Conservation (phyloP, 75 land plant species). For the Pinus albicaulis region DNA sequence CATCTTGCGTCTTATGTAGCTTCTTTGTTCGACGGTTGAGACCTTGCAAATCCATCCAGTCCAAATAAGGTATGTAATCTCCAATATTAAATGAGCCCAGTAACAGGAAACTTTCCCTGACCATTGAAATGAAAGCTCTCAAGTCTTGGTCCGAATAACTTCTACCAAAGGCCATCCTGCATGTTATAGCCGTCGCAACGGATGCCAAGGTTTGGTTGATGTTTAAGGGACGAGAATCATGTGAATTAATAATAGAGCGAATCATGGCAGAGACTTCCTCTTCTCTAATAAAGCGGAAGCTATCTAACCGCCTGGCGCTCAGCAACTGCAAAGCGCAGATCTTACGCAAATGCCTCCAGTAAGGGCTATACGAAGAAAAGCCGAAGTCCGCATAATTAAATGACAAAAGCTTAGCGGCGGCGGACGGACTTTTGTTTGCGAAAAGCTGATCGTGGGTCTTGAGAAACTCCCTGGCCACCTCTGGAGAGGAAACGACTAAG, state of each 20-base stretch:
- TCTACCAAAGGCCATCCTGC: neutral
- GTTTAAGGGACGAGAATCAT: neutral
- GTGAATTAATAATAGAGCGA: neutral
- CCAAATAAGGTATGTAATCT: neutral
- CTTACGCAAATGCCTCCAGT: neutral
- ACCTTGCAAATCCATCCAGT: neutral
- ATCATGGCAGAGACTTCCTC: neutral
- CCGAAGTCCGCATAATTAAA: neutral
- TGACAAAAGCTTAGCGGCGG: neutral
- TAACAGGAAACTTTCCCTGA: neutral
- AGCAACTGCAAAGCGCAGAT: neutral
- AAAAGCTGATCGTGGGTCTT: conserved; percentile 12
- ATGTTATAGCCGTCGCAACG: neutral
- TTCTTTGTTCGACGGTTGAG: neutral
- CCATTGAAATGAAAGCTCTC: neutral
- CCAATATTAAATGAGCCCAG: neutral
- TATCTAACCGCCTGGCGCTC: neutral
- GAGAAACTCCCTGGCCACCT: conserved; percentile 1
- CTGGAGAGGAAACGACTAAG: conserved; percentile 3
- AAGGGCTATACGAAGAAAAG: conserved; percentile 22
- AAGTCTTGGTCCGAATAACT: neutral
- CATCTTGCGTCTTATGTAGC: neutral
- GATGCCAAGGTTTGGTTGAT: neutral
- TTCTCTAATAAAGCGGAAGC: neutral
- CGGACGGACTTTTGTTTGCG: neutral